These are phyloP conservation scores for Penicillium pulvis DNA, from an alignment of 495 filamentous ascomycete species.

Conservation along the genomic window DNA sequence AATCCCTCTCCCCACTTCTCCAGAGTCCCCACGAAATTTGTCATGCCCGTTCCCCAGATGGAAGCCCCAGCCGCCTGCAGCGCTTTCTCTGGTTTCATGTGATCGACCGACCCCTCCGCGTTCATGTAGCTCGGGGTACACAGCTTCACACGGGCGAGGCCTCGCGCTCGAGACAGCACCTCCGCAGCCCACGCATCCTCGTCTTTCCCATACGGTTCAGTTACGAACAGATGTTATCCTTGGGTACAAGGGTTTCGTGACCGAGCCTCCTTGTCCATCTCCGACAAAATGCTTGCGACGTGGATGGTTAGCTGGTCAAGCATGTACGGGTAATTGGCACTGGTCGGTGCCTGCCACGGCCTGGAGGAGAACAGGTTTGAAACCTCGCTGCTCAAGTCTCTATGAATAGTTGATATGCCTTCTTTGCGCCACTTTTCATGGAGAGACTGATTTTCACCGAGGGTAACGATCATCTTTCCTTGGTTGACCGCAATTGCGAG, in stretches of 20 bases:
- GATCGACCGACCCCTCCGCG: not conserved
- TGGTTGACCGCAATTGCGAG: not conserved
- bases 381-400: not conserved
- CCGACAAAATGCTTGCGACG: not conserved
- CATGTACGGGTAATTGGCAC: not conserved
- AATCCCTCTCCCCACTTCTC: not conserved
- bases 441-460: not conserved
- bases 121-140: not conserved
- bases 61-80: not conserved
- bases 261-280: not conserved
- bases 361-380: not conserved
- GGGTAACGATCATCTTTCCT: not conserved
- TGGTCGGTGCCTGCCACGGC: not conserved
- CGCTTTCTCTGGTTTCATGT: not conserved
- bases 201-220: not conserved
- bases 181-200: too few relatives aligned
- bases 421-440: not conserved
- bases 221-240: not conserved
- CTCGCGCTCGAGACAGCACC: not conserved
- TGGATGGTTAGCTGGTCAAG: not conserved
- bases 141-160: not conserved
- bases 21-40: not conserved
- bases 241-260: not conserved
- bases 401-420: not conserved
- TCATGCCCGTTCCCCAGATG: not conserved